These are phyloP conservation scores for Lolium rigidum DNA, from an alignment of 176 grass and related monocot genomes.

Conservation along the genomic window DNA sequence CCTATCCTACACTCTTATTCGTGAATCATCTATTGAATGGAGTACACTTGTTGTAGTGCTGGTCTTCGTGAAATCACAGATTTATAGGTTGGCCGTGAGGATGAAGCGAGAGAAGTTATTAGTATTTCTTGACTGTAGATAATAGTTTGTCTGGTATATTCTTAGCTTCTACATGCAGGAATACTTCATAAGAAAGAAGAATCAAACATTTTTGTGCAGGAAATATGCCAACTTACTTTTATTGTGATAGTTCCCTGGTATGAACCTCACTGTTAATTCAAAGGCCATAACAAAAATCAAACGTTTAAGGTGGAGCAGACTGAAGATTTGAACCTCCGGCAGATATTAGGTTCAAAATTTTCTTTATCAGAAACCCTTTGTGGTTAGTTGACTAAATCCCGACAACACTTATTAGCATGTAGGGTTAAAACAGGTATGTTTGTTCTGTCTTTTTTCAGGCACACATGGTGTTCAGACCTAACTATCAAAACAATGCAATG, in stretches of 20 bases:
- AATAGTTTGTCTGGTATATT: no score
- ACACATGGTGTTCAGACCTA: conserved; percentile 29
- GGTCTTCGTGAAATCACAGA: no score
- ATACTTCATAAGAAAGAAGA: not conserved
- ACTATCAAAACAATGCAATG: conserved; percentile 40
- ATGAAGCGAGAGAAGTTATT: no score
- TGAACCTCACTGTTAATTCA: conserved; percentile 18
- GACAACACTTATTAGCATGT: conserved; percentile 63
- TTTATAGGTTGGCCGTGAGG: no score
- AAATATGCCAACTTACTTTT: no score
- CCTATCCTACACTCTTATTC: no score
- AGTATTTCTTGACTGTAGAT: no score
- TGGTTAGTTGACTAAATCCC: conserved; percentile 85
- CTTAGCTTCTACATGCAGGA: no score
- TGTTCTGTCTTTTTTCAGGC: conserved; percentile 23
- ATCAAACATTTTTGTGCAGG: conserved; percentile 34
- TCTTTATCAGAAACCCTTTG: conserved; percentile 79
- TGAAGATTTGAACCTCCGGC: conserved; percentile 80
- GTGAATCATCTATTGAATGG: no score
- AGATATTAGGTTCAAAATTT: conserved; percentile 83
- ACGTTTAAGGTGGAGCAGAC: conserved; percentile 87
- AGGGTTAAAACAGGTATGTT: conserved; percentile 69
- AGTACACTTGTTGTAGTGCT: no score
- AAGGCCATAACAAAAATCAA: conserved; percentile 64
- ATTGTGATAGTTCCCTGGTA: conserved; percentile 39